A percentile compares a stretch with the other conserved stretches of the same genome.
Evolutionary conservation across 768 basidiomycete species (phyloP).

Genomic region (Neoboletus subvelutipes): DNA sequence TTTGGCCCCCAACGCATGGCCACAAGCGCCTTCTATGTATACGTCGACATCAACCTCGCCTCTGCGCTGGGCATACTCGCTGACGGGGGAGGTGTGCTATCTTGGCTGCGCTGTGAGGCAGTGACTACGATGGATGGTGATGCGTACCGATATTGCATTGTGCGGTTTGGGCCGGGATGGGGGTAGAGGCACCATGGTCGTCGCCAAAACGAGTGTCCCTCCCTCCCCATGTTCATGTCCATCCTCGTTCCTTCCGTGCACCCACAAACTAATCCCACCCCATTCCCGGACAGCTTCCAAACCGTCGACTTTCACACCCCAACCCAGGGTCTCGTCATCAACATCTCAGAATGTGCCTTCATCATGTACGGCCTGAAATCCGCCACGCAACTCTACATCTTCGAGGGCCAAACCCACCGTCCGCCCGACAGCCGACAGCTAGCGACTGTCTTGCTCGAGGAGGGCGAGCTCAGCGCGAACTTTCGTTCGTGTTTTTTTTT

Average conservation of each 20-base stretch:
- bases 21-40: not conserved
- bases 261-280: no score
- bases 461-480: no score
- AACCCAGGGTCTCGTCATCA: conserved; percentile 86
- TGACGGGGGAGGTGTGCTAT: not conserved
- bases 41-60: not conserved
- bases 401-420: conserved; percentile 54
- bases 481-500: no score
- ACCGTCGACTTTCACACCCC: conserved; percentile 90
- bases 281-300: conserved; percentile 59
- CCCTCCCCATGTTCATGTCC: not conserved
- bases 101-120: not conserved
- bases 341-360: conserved; percentile 90
- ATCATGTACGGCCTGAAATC: conserved; percentile 97
- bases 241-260: no score
- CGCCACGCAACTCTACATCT: conserved; percentile 88
- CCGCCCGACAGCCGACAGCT: no score
- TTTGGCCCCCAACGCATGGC: not conserved
- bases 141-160: not conserved
- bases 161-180: not conserved
- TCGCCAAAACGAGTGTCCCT: conserved; percentile 77
- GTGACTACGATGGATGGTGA: not conserved
- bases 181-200: conserved; percentile 18
- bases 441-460: no score
- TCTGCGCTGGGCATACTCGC: no score